phyloP scores from a whole-genome alignment of 2,329 filamentous ascomycete genomes.

The Polytolypa hystricis region DNA sequence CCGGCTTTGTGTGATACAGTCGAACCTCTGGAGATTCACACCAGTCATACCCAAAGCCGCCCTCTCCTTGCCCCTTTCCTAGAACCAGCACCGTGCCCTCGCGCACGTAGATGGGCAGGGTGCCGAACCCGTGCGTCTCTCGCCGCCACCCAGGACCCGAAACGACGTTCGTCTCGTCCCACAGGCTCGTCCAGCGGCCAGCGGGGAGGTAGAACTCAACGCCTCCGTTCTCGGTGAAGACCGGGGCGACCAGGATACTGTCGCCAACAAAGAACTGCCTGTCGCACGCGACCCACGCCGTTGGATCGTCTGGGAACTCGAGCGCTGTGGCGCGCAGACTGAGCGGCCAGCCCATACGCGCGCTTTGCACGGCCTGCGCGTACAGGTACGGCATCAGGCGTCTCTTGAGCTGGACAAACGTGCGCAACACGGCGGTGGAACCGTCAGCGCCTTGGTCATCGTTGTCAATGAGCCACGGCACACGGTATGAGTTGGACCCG shows the following conservation, averaged over 20 bases:
- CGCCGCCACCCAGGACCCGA: slow-evolving; percentile 41
- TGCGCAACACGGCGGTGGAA: slow-evolving; percentile 43
- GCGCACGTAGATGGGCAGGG: slow-evolving; percentile 43
- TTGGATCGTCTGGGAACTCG: slow-evolving; percentile 56
- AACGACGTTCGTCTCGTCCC: slow-evolving; percentile 36
- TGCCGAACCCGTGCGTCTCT: slow-evolving; percentile 44
- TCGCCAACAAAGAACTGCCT: slow-evolving; percentile 57
- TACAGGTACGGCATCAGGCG: slow-evolving; percentile 44
- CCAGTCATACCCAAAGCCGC: background rate
- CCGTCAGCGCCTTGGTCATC: slow-evolving; percentile 29
- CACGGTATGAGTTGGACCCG: slow-evolving; percentile 53
- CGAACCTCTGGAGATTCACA: background rate
- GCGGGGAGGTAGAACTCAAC: slow-evolving; percentile 50
- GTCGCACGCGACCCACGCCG: slow-evolving; percentile 52
- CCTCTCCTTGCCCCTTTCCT: background rate
- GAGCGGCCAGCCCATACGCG: slow-evolving; percentile 44
- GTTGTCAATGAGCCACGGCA: slow-evolving; percentile 53
- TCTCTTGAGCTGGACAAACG: slow-evolving; percentile 39
- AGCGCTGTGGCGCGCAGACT: slow-evolving; percentile 52
- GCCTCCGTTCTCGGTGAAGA: slow-evolving; percentile 48
- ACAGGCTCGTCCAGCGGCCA: slow-evolving; percentile 41
- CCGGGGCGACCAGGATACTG: slow-evolving; percentile 47
- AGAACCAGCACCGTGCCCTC: slow-evolving; percentile 42
- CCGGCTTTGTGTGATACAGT: background rate
- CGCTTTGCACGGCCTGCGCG: slow-evolving; percentile 36